A percentile compares a stretch with the other conserved stretches of the same genome.
Evolutionary conservation across 2,329 filamentous ascomycete genomes (phyloP).

Genomic region (Cercospora sesami): DNA sequence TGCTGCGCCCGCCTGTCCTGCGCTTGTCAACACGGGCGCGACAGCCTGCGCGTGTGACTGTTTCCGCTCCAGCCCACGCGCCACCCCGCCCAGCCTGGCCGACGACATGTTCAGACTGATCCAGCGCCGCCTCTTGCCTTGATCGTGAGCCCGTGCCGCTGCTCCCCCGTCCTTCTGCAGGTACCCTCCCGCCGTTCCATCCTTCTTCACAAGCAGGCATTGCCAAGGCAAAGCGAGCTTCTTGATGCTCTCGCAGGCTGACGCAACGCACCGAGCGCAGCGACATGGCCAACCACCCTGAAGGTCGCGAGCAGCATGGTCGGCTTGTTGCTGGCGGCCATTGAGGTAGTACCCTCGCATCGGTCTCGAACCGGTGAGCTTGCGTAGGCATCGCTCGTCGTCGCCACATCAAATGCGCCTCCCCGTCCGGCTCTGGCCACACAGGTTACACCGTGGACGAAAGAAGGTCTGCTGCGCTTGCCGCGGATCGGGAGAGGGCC

Average conservation of each 20-base stretch:
- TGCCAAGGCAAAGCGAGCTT: neutral
- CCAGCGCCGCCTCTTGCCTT: neutral
- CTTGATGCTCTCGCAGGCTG: neutral
- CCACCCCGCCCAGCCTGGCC: neutral
- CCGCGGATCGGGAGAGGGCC: slow-evolving; percentile 17
- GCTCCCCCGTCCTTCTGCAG: neutral
- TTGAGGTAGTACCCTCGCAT: neutral
- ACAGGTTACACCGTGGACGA: neutral
- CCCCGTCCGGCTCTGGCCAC: neutral
- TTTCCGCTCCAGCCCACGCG: neutral
- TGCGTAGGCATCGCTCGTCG: neutral
- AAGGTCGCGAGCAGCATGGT: neutral
- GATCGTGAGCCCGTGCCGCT: neutral
- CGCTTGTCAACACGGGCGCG: neutral
- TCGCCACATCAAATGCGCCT: neutral
- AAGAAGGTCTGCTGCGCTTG: slow-evolving; percentile 15
- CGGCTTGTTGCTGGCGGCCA: neutral
- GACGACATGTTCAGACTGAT: neutral
- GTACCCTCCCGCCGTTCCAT: neutral
- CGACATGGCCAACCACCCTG: neutral
- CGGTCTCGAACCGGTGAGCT: neutral
- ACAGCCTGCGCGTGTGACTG: slow-evolving; percentile 13
- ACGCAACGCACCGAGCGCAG: neutral
- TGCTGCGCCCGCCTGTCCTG: neutral
- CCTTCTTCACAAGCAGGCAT: neutral